Conservation (phyloP, 495 filamentous ascomycete genomes). For the Terfezia claveryi region DNA sequence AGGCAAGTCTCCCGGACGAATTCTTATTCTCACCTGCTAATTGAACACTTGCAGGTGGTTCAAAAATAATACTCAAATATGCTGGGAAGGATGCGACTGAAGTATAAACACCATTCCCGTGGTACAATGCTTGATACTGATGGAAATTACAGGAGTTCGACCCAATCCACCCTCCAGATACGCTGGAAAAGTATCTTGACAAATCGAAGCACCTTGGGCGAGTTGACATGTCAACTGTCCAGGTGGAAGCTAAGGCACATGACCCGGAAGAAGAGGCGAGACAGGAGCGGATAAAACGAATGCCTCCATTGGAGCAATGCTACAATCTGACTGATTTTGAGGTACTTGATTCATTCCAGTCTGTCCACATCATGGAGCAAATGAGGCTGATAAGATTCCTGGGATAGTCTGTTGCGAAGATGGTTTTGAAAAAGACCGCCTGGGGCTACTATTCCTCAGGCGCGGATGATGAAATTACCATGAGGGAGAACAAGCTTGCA, state of each 20-base stretch:
- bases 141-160: constrained; percentile 21
- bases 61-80: constrained; percentile 59
- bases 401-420: constrained; percentile 41
- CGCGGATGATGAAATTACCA: constrained; percentile 91
- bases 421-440: constrained; percentile 79
- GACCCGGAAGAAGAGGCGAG: constrained; percentile 61
- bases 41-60: constrained; percentile 42
- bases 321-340: constrained; percentile 94
- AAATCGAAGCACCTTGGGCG: constrained; percentile 57
- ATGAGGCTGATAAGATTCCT: background rate
- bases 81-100: constrained; percentile 73
- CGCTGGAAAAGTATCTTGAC: constrained; percentile 61
- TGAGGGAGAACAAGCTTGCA: constrained; percentile 89
- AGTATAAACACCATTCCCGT: constrained; percentile 11
- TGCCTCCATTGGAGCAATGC: constrained; percentile 71
- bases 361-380: too few relatives aligned
- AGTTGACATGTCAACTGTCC: constrained; percentile 22
- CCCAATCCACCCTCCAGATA: constrained; percentile 59
- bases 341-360: background rate
- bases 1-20: constrained; percentile 20
- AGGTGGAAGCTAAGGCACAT: constrained; percentile 45
- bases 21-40: too few relatives aligned
- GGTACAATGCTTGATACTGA: background rate
- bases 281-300: constrained; percentile 48
- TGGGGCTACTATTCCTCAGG: constrained; percentile 96